Evolutionary conservation across 495 filamentous ascomycete species (phyloP).

Genomic region (Penicillium arizonense): DNA sequence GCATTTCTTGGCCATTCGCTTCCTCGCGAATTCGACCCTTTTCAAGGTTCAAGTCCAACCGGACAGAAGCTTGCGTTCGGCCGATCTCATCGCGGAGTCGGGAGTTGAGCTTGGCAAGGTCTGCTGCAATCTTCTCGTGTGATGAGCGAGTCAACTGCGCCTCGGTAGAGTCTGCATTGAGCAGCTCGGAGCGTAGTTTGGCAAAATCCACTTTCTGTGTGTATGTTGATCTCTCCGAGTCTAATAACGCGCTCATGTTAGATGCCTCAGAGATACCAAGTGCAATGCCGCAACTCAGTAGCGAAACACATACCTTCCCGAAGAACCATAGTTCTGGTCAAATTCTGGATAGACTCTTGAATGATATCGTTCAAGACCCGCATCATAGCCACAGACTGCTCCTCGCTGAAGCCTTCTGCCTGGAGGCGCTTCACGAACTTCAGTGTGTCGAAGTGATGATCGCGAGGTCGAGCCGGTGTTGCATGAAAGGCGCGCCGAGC

Average conservation of each 20-base stretch:
- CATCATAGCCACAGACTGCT: slow-evolving; percentile 96
- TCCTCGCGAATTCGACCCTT: slow-evolving; percentile 97
- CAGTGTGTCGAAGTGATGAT: slow-evolving; percentile 98
- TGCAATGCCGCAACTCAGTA: background rate
- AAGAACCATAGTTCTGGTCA: slow-evolving; percentile 98
- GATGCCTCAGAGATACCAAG: background rate
- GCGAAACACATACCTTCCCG: slow-evolving; percentile 63
- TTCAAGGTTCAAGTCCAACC: slow-evolving; percentile 91
- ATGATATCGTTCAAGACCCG: slow-evolving; percentile 95
- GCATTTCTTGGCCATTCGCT: slow-evolving; percentile 93
- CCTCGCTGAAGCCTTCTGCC: slow-evolving; percentile 91
- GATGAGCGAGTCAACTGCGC: slow-evolving; percentile 81
- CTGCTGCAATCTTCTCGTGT: slow-evolving; percentile 90
- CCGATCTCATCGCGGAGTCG: slow-evolving; percentile 90
- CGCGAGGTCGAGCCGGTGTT: slow-evolving; percentile 56
- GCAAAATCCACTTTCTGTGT: slow-evolving; percentile 99
- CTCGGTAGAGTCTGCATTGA: slow-evolving; percentile 88
- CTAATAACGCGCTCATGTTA: slow-evolving; percentile 23
- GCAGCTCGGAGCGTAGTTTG: slow-evolving; percentile 93
- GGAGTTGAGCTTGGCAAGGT: slow-evolving; percentile 87
- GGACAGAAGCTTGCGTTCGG: slow-evolving; percentile 86
- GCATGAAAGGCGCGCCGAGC: slow-evolving; percentile 64
- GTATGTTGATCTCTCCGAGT: slow-evolving; percentile 72
- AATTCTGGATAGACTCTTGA: slow-evolving; percentile 96
- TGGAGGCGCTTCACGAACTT: slow-evolving; percentile 92